Conservation (phyloP, 257 asterid genomes). For the Cruciata laevipes region DNA sequence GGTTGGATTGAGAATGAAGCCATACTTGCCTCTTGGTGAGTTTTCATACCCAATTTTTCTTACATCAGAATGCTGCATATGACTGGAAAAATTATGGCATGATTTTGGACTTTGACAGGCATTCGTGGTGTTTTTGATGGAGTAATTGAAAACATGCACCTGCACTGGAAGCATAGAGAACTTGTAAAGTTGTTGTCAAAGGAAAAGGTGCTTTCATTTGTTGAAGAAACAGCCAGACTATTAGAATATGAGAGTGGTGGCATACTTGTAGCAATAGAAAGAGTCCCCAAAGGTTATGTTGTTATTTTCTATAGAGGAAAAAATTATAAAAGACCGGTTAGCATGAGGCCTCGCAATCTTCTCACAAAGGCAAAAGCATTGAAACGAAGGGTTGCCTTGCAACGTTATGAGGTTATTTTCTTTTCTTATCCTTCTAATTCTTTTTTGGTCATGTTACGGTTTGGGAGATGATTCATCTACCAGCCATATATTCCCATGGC, state of each 20-base stretch:
- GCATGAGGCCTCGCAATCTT: slow-evolving; percentile 92
- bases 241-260: slow-evolving; percentile 98
- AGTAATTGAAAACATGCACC: slow-evolving; percentile 97
- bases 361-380: slow-evolving; percentile 96
- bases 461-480: neutral
- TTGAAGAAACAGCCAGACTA: slow-evolving; percentile 89
- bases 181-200: slow-evolving; percentile 90
- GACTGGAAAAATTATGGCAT: slow-evolving; percentile 7
- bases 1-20: slow-evolving; percentile 90
- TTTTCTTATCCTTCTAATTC: slow-evolving; percentile 14
- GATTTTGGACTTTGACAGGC: slow-evolving; percentile 40
- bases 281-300: slow-evolving; percentile 82
- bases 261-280: slow-evolving; percentile 72
- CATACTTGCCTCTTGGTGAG: slow-evolving; percentile 93
- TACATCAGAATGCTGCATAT: neutral
- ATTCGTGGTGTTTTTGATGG: slow-evolving; percentile 98
- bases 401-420: slow-evolving; percentile 74
- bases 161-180: slow-evolving; percentile 98
- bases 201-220: slow-evolving; percentile 72
- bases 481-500: slow-evolving; percentile 4
- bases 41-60: slow-evolving; percentile 17
- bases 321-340: slow-evolving; percentile 78
- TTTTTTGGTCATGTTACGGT: slow-evolving; percentile 9
- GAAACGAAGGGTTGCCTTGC: slow-evolving; percentile 93
- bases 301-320: slow-evolving; percentile 92